phyloP scores from a whole-genome alignment of 192 early-diverging fungal genomes.

The Linnemannia zychae region DNA sequence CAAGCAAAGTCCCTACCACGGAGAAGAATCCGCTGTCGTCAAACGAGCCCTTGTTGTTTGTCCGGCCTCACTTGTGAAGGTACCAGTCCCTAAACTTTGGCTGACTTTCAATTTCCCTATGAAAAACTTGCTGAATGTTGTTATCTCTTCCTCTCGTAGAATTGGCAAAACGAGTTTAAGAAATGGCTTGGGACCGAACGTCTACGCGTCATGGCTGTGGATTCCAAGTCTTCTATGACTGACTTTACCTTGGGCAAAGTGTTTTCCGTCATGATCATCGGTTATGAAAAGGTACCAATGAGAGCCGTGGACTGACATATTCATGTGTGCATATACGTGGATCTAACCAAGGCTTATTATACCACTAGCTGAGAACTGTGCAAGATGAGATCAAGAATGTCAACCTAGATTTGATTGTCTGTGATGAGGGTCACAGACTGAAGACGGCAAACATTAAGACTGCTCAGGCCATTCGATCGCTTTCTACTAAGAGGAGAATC shows the following conservation, averaged over 20 bases:
- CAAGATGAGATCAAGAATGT: slow-evolving; percentile 51
- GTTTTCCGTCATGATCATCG: slow-evolving; percentile 64
- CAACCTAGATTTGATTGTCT: slow-evolving; percentile 52
- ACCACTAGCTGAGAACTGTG: slow-evolving; percentile 36
- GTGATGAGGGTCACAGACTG: slow-evolving; percentile 42
- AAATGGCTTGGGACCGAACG: slow-evolving; percentile 68
- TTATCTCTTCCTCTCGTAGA: slow-evolving; percentile 29
- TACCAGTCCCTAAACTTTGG: not conserved
- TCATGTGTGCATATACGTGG: not conserved
- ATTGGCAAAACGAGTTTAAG: slow-evolving; percentile 68
- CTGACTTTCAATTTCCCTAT: not conserved
- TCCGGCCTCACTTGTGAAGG: slow-evolving; percentile 60
- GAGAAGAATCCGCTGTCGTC: slow-evolving; percentile 45
- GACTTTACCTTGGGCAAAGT: slow-evolving; percentile 61
- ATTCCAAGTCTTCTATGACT: slow-evolving; percentile 55
- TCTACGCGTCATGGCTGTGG: slow-evolving; percentile 58
- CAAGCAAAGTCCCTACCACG: slow-evolving; percentile 60
- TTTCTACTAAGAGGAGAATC: slow-evolving; percentile 50
- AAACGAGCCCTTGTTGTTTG: slow-evolving; percentile 62
- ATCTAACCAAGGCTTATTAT: not conserved
- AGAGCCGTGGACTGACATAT: not conserved
- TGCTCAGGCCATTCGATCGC: slow-evolving; percentile 49
- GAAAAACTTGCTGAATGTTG: not conserved
- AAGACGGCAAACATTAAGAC: slow-evolving; percentile 64
- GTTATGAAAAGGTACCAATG: slow-evolving; percentile 60